phyloP scores from a whole-genome alignment of 106 monocot species.

The Hemerocallis citrina region DNA sequence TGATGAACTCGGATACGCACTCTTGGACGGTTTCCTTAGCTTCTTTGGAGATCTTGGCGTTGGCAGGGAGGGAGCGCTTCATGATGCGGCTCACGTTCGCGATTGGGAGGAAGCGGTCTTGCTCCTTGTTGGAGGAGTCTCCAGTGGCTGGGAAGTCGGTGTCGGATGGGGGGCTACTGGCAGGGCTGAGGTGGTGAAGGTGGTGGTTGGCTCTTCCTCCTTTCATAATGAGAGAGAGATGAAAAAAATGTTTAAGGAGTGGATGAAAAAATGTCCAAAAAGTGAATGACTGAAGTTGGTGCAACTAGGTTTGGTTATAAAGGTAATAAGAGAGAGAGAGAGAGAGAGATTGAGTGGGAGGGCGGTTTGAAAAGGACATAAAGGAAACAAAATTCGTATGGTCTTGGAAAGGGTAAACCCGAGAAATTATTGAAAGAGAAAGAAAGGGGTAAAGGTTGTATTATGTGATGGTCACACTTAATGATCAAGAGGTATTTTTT shows the following conservation, averaged over 20 bases:
- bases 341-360: not conserved
- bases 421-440: no score
- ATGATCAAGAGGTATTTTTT: no score
- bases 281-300: no score
- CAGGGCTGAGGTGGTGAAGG: not conserved
- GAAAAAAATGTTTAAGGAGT: not conserved
- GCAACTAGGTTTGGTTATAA: not conserved
- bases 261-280: not conserved
- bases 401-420: not conserved
- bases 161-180: constrained; percentile 7
- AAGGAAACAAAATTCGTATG: not conserved
- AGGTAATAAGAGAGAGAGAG: not conserved
- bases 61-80: constrained; percentile 13
- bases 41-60: no score
- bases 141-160: not conserved
- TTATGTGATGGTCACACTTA: no score
- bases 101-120: constrained; percentile 15
- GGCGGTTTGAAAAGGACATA: constrained; percentile 2
- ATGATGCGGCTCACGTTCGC: constrained; percentile 20
- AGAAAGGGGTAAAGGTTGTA: no score
- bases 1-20: no score
- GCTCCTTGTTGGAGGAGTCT: not conserved
- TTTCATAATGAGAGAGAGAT: not conserved
- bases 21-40: no score
- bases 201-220: not conserved